These are phyloP conservation scores for Sergeia podlipaevii DNA, from an alignment of 208 protist species.

Conservation along the genomic window DNA sequence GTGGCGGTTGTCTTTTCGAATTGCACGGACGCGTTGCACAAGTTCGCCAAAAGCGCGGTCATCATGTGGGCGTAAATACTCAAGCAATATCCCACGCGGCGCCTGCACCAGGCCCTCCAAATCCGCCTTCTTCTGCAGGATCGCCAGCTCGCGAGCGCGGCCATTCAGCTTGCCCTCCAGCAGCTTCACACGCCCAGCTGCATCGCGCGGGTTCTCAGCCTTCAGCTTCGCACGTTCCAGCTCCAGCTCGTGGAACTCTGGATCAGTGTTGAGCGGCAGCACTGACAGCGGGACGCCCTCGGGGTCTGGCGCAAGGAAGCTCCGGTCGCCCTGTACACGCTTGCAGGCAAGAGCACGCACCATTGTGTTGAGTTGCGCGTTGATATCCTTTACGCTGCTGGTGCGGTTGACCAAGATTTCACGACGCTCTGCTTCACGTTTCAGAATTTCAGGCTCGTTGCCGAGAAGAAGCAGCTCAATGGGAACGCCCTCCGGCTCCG, in stretches of 20 bases:
- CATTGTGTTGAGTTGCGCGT: constrained; percentile 30
- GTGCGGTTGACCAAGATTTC: constrained; percentile 10
- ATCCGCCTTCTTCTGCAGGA: constrained; percentile 37
- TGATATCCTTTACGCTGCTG: constrained; percentile 14
- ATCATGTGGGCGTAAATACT: constrained; percentile 38
- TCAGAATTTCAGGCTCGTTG: constrained; percentile 20
- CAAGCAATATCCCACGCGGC: constrained; percentile 46
- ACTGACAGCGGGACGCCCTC: constrained; percentile 34
- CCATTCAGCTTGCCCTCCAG: constrained; percentile 57
- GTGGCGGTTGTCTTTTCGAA: constrained; percentile 9
- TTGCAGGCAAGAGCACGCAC: constrained; percentile 28
- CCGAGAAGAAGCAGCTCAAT: constrained; percentile 28
- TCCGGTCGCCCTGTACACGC: constrained; percentile 28
- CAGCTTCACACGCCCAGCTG: constrained; percentile 25
- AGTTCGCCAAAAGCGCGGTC: constrained; percentile 44
- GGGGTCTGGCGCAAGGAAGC: constrained; percentile 32
- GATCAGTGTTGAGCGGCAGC: constrained; percentile 39
- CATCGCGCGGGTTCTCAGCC: constrained; percentile 22
- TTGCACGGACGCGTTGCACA: constrained; percentile 40
- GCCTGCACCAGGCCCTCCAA: constrained; percentile 32
- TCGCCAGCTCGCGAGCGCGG: constrained; percentile 49
- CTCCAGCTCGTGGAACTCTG: constrained; percentile 42
- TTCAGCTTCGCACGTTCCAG: constrained; percentile 40
- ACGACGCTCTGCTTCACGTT: constrained; percentile 26
- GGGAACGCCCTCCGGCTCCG: constrained; percentile 30